Conservation (phyloP, 2,329 filamentous ascomycete species). For the Verticillium nonalfalfae region DNA sequence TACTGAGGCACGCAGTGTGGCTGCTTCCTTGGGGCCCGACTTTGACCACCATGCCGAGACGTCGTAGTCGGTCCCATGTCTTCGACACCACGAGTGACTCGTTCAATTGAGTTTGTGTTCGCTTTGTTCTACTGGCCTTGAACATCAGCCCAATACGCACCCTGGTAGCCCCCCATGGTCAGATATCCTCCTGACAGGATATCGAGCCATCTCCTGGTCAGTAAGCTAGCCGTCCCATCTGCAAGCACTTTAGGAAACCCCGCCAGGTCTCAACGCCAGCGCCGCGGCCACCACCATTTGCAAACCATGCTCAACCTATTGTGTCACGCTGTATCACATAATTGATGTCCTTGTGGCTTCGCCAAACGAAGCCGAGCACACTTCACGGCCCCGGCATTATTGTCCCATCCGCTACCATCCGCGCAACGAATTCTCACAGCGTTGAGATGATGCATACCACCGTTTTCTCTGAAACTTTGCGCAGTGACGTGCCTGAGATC, state of each 20-base stretch:
- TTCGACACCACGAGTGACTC: not conserved
- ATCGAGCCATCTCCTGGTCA: not conserved
- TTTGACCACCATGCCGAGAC: not conserved
- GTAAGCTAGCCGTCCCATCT: not conserved
- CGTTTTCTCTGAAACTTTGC: not conserved
- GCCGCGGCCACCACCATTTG: not conserved
- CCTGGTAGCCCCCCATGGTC: not conserved
- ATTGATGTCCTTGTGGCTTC: not conserved
- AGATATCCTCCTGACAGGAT: not conserved
- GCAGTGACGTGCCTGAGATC: not conserved
- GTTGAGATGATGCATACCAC: not conserved
- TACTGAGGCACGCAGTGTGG: slow-evolving; percentile 1
- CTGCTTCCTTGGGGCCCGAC: not conserved
- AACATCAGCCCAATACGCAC: slow-evolving; percentile 3
- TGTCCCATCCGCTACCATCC: not conserved
- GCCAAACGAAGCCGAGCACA: slow-evolving; percentile 1
- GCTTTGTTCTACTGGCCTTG: slow-evolving; percentile 2
- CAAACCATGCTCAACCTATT: slow-evolving; percentile 5
- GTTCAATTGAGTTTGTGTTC: not conserved
- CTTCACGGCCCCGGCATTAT: not conserved
- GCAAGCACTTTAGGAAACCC: slow-evolving; percentile 3
- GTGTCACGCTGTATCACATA: slow-evolving; percentile 10
- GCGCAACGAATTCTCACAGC: not conserved
- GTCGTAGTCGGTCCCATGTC: not conserved
- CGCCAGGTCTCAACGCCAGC: not conserved